Evolutionary conservation across 2,329 filamentous ascomycete species (phyloP).

Genomic region (Alternaria infectoria): DNA sequence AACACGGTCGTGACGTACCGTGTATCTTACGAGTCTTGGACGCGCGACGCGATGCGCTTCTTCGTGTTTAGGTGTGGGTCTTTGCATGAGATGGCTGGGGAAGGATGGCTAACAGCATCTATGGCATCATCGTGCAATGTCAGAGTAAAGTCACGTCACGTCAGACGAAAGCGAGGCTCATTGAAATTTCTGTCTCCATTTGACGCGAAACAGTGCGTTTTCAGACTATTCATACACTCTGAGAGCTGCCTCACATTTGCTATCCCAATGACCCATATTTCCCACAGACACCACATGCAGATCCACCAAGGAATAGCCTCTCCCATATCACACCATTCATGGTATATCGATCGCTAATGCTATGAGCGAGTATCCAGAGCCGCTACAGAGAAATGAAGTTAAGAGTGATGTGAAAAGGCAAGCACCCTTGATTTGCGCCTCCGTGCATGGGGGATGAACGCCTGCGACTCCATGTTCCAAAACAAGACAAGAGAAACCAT

Average conservation of each 20-base stretch:
- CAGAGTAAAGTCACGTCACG: neutral
- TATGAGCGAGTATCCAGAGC: slow-evolving; percentile 46
- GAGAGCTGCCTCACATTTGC: slow-evolving; percentile 9
- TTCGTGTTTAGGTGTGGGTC: neutral
- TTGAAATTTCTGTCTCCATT: slow-evolving; percentile 25
- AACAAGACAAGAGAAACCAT: slow-evolving; percentile 22
- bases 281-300: slow-evolving; percentile 16
- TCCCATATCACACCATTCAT: slow-evolving; percentile 33
- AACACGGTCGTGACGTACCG: slow-evolving; percentile 14
- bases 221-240: slow-evolving; percentile 34
- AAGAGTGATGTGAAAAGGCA: slow-evolving; percentile 32
- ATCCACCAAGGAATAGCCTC: slow-evolving; percentile 35
- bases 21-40: neutral
- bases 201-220: slow-evolving; percentile 21
- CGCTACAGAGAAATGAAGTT: slow-evolving; percentile 46
- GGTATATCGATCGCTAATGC: slow-evolving; percentile 40
- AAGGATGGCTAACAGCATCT: neutral
- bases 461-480: slow-evolving; percentile 26
- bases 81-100: slow-evolving; percentile 4
- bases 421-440: slow-evolving; percentile 29
- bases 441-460: slow-evolving; percentile 31
- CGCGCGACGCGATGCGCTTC: slow-evolving; percentile 4
- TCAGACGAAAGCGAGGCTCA: neutral
- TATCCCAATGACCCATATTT: slow-evolving; percentile 9
- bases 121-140: neutral